Base-by-base conservation (phyloP, 371 early-diverging fungal genomes). In the Mucor velutinosus region DNA sequence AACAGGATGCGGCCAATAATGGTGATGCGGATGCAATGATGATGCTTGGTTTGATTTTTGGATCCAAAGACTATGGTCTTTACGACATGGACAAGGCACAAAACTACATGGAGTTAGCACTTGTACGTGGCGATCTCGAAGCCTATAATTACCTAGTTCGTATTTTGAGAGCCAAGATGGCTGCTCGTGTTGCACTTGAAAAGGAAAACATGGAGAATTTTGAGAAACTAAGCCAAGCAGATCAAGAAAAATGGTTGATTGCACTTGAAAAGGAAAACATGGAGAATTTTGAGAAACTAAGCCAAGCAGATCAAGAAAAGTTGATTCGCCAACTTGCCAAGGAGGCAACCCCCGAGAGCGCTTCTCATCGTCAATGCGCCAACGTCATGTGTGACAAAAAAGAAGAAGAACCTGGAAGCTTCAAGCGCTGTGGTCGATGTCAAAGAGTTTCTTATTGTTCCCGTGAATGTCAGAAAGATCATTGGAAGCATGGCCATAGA, bases 11-110 rank as follows among this genome's bases (percentile, higher is more conserved):
- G 8, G 82, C 86, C 6, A 82, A 83, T 29, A 74, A 82, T 37
- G 80, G 84, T 7, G 88, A 87, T 57, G 79, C 78, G 8, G 88
- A 87, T 61, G 81, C 88, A 10, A 76, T 87, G 77, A 65, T 84
- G 73, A 79, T 85, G 70, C 60, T 87, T 32, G 88, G 88, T 17
- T 75, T 87, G 68, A 86, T 87, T 35, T 87, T 85, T 67, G 88
- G 86, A 29, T 84, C 84, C 33, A 80, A 83, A 69, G 86, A 86
- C 32, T 86, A 84, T 62, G 86, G 86, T 27, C 60, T 85, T 43
- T 87, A 87, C 60, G 85, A 87, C 56, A 77, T 87, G 73, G 86
- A 86, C 57, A 80, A 84, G 53, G 83, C 88, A 23, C 88, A 87
- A 53, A 84, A 84, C 56, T 75, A 84, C 64, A 81, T 87, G 73